Evolutionary conservation across 768 basidiomycete species (phyloP).

Genomic region (Mrakia gelida): DNA sequence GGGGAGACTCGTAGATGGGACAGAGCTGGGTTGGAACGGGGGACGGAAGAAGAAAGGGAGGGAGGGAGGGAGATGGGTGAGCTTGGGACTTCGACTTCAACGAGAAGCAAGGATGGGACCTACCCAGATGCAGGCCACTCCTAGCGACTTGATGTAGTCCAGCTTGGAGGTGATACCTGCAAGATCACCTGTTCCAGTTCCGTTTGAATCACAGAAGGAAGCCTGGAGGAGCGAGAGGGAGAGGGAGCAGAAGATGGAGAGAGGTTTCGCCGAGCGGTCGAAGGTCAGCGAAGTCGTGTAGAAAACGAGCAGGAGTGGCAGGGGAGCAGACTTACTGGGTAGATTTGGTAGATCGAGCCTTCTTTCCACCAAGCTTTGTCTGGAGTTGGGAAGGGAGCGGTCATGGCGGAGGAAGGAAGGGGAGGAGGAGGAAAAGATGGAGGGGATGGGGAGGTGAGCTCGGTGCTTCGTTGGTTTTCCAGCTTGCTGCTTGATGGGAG

Average conservation of each 20-base stretch:
- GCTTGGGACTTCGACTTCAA: no score
- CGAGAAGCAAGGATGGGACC: background rate
- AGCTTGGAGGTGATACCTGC: slow-evolving; percentile 61
- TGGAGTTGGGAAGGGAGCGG: background rate
- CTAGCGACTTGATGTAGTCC: slow-evolving; percentile 64
- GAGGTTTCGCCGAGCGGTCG: background rate
- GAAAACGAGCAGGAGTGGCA: background rate
- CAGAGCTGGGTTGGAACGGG: slow-evolving; percentile 45
- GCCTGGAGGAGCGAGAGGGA: slow-evolving; percentile 35
- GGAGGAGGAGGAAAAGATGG: background rate
- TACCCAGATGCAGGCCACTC: slow-evolving; percentile 62
- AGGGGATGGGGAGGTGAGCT: background rate
- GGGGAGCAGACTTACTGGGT: slow-evolving; percentile 41
- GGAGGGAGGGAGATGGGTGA: background rate
- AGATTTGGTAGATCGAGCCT: slow-evolving; percentile 14
- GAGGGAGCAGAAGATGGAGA: background rate
- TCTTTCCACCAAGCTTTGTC: slow-evolving; percentile 8
- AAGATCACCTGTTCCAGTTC: slow-evolving; percentile 66
- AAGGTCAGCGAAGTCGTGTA: background rate
- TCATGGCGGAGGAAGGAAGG: background rate
- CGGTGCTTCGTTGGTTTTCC: no score
- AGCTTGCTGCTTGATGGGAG: background rate
- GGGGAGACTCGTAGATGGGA: slow-evolving; percentile 65
- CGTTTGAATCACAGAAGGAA: slow-evolving; percentile 68
- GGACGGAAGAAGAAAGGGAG: background rate